Evolutionary conservation across 257 asterid species (phyloP), one percentile per base, ranked within the genome.

Genomic region (Marsdenia floribunda): DNA sequence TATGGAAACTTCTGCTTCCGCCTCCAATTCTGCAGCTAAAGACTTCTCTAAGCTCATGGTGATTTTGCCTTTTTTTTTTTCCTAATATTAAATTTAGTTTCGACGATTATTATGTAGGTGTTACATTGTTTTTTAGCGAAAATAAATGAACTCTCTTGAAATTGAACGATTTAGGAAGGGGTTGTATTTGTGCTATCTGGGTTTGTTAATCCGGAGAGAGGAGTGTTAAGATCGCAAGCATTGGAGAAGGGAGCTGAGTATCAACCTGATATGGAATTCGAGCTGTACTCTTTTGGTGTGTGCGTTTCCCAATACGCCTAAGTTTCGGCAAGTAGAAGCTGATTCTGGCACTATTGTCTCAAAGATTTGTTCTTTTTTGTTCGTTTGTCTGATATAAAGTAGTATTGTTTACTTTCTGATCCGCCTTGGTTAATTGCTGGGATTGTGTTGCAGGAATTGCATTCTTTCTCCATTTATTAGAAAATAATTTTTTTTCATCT

Each of bases 211-310:
- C 99, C 98, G 2, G 98, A 95, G 75, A 86, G 97, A 0, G 94
- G 92, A 40, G 73, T 77, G 53, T 77, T 95, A 78, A 83, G 99
- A 85, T 92, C 96, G 9, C 91, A 88, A 74, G 92, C 93, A 82
- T 81, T 95, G 79, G 98, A 90, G 83, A 90, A 92, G 99, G 99
- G 99, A 73, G 96, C 98, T 10, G 94, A 88, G 60, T 95, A 85
- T 84, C 96, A 89, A 78, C 89, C 91, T 42, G 99, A 95, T 84
- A n/a, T 92, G 99, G 99, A 85, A 83, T 83, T 79, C 96, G 3
- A 76, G 85, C 44, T 90, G 94, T 85, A 92, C 98, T 8, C 93
- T 95, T 73, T 80, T 95, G 73, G 85, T 92, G 55, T 92, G 97
- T 75, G 98, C 97, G 55, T 92, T 89, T 82, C 70, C 87, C 70